Evolutionary conservation across 495 filamentous ascomycete genomes (phyloP), one percentile per base, ranked within the genome.

Genomic region (Eremomyces bilateralis): DNA sequence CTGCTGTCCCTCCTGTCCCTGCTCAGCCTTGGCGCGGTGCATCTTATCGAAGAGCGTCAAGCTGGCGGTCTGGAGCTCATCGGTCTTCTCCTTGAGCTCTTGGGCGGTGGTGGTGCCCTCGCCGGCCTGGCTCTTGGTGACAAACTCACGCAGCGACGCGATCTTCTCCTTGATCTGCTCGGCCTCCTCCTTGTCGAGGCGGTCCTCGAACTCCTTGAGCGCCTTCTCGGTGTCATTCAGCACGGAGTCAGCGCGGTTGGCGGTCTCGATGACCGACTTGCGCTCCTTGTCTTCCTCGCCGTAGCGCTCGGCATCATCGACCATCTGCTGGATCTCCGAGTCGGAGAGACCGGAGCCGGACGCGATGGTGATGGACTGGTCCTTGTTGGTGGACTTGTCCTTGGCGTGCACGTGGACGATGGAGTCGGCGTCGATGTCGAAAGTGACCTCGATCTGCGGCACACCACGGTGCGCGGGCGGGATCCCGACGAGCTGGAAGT

Each of bases 401-500:
- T 91, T 92, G 59, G 88, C 88, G 54, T 88, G 78, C 39, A 97
- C 88, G 66, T 95, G 90, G 45, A 97, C 85, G 43, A 97, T 95
- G 25, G 84, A 92, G 58, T 97, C 88, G 47, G 88, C 90, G 47
- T 97, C 88, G 52, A 97, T 97, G 63, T 97, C 88, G 63, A 97
- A 97, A 48, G 88, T 93, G 45, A 97, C 88, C 69, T 97, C 88
- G 38, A 97, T 67, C 58, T 97, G 88, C 41, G 88, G 88, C 33
- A 95, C 82, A 64, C 88, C 88, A 59, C 88, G 83, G 67, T 91
- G 84, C 35, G 88, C 88, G 36, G 88, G 88, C 21, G 88, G 88
- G 42, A 97, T 94, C 38, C 88, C 88, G 50, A 93, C 82, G 40
- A 97, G 77, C 69, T 97, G 88, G 79, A 97, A 97, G 79, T 97